These are phyloP conservation scores for Obba rivulosa DNA, from an alignment of 768 basidiomycete genomes.

Conservation along the genomic window DNA sequence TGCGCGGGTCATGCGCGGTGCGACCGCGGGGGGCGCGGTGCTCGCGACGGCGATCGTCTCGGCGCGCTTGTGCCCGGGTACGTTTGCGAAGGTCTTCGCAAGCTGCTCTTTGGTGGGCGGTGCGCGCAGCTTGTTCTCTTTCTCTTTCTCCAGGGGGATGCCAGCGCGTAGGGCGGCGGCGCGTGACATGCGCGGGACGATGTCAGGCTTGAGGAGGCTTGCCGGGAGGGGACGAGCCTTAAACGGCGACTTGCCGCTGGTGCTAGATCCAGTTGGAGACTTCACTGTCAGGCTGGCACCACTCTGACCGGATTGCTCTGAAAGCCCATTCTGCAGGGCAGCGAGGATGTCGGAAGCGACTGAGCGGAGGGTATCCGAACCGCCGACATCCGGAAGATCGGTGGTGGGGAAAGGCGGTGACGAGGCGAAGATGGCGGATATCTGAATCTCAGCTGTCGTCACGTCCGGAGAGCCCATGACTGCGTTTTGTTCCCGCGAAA, in stretches of 20 bases:
- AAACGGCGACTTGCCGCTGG: constrained; percentile 49
- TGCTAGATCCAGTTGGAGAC: constrained; percentile 36
- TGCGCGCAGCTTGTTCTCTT: constrained; percentile 38
- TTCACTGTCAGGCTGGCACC: constrained; percentile 33
- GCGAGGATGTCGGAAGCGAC: constrained; percentile 44
- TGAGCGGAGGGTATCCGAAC: constrained; percentile 31
- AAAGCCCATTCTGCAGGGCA: constrained; percentile 27
- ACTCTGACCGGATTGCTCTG: constrained; percentile 31
- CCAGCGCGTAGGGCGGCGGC: constrained; percentile 73
- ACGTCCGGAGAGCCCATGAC: constrained; percentile 68
- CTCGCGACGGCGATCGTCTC: constrained; percentile 68
- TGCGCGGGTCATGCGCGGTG: constrained; percentile 73
- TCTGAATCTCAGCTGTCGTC: constrained; percentile 73
- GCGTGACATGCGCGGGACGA: constrained; percentile 71
- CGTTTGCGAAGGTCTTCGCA: constrained; percentile 63
- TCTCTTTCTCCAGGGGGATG: constrained; percentile 37
- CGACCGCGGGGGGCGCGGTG: constrained; percentile 64
- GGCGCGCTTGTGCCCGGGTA: constrained; percentile 77
- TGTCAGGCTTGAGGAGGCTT: constrained; percentile 57
- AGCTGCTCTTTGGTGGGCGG: constrained; percentile 58
- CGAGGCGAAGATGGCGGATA: constrained; percentile 71
- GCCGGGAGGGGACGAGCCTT: constrained; percentile 63
- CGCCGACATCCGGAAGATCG: constrained; percentile 49
- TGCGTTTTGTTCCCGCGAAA: constrained; percentile 49
- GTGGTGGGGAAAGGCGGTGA: constrained; percentile 74